Conservation (phyloP, 805 yeast species). For the Yamadazyma takamatsuzukensis region DNA sequence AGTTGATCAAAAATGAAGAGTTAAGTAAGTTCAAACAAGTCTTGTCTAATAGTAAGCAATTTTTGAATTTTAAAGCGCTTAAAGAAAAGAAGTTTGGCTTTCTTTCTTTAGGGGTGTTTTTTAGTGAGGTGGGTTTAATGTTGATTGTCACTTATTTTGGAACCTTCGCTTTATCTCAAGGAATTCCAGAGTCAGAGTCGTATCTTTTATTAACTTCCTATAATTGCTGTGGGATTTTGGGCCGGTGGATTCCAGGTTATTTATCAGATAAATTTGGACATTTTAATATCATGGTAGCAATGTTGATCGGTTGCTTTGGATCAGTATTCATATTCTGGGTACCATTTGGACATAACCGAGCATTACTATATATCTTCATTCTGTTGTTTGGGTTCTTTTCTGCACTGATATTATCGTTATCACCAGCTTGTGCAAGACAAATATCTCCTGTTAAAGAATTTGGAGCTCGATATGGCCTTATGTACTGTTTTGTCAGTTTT, state of each 20-base stretch:
- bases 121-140: constrained; percentile 50
- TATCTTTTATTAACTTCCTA: constrained; percentile 44
- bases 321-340: constrained; percentile 57
- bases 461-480: constrained; percentile 67
- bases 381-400: constrained; percentile 55
- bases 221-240: constrained; percentile 45
- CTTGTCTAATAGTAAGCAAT: constrained; percentile 13
- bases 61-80: constrained; percentile 35
- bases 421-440: constrained; percentile 66
- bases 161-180: constrained; percentile 52
- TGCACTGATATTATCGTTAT: constrained; percentile 59
- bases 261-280: constrained; percentile 53
- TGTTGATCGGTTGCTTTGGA: constrained; percentile 44
- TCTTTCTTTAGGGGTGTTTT: constrained; percentile 38
- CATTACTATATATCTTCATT: constrained; percentile 49
- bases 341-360: constrained; percentile 50
- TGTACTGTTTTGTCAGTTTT: constrained; percentile 54
- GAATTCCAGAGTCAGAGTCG: constrained; percentile 40
- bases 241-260: constrained; percentile 53
- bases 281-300: constrained; percentile 51
- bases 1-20: neutral
- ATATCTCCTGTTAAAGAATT: constrained; percentile 61
- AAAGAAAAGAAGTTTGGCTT: constrained; percentile 33
- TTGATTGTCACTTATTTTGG: constrained; percentile 52
- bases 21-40: neutral